Evolutionary conservation across 1,284 basidiomycete species (phyloP), one percentile per base, ranked within the genome.

Genomic region (Ustilago loliicola): DNA sequence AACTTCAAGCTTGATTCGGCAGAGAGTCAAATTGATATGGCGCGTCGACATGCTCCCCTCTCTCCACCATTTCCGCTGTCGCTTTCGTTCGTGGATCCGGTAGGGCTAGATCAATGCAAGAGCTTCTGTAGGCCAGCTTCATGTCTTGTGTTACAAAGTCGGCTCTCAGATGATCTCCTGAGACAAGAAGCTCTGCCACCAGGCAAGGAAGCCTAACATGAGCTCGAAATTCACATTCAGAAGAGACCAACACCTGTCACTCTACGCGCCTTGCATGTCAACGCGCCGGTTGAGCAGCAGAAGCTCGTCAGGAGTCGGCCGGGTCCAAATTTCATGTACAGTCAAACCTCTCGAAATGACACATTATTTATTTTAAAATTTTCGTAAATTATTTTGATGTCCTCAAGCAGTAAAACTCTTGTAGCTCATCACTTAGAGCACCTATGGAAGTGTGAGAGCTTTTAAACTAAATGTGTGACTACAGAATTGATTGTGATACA

Each of bases 1-100:
- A 58, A 58, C 56, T 58, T 29, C 56, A 58, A 36, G 32, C 23
- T 10, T 42, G 34, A n/a, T 30, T 60, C 36, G 48, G 32, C 34
- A 51, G 34, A 40, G 4, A 29, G 42, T 51, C 3, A 42, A 62
- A 52, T 42, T 63, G 66, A 69, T 51, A 69, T 69, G 54, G 30
- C 55, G 56, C 66, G 61, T 63, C 27, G 45, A 53, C 19, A 52
- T 21, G 61, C 10, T n/a, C 2, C 45, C 15, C 25, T 45, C 30
- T n/a, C 19, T 57, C 51, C 29, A n/a, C 29, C 8, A 11, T 36
- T 54, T 38, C n/a, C n/a, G 15, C 34, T 36, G 29, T 36, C 19
- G 7, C 32, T 34, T 25, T 54, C 21, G 8, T 45, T 8, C 42
- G n/a, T 45, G 6, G 11, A 23, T 21, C 42, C 15, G 27, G 3